phyloP scores from a whole-genome alignment of 176 grass and related monocot genomes.

The Lolium perenne region DNA sequence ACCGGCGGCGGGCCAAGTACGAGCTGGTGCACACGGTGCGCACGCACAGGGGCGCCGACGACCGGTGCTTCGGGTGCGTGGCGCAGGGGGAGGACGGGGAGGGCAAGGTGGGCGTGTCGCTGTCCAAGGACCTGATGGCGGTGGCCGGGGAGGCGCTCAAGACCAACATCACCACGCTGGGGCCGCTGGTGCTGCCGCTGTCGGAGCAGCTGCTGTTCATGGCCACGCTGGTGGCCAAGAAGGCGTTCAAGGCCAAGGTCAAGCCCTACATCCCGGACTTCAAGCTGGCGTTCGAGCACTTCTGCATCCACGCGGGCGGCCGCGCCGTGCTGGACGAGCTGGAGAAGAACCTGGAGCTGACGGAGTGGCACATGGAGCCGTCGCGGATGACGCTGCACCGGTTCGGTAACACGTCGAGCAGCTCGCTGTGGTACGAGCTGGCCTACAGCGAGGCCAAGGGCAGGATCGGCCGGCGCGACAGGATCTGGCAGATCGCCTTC shows the following conservation, averaged over 20 bases:
- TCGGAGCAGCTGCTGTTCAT: constrained; percentile 93
- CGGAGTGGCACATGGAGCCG: constrained; percentile 96
- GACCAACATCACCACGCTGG: constrained; percentile 96
- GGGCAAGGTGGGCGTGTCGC: constrained; percentile 80
- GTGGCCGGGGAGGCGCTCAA: constrained; percentile 93
- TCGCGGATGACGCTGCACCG: constrained; percentile 91
- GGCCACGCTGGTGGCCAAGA: constrained; percentile 78
- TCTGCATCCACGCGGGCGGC: constrained; percentile 91
- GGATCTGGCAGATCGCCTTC: constrained; percentile 97
- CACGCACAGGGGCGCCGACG: constrained; percentile 88
- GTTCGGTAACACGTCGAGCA: constrained; percentile 95
- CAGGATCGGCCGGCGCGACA: constrained; percentile 71
- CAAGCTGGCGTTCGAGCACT: constrained; percentile 94
- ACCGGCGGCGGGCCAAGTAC: constrained; percentile 79
- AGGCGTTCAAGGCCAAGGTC: constrained; percentile 85
- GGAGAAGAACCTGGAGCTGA: constrained; percentile 89
- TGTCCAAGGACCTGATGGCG: constrained; percentile 91
- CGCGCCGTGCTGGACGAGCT: constrained; percentile 89
- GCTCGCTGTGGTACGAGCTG: constrained; percentile 96
- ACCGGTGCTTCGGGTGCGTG: constrained; percentile 85
- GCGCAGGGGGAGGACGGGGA: constrained; percentile 76
- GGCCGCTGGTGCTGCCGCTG: constrained; percentile 79
- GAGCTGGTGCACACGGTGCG: constrained; percentile 90
- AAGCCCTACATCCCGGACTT: constrained; percentile 97
- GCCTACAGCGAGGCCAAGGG: constrained; percentile 87